These are phyloP conservation scores for Domatiomyces globalis DNA, from an alignment of 2,329 filamentous ascomycete genomes.

Conservation along the genomic window DNA sequence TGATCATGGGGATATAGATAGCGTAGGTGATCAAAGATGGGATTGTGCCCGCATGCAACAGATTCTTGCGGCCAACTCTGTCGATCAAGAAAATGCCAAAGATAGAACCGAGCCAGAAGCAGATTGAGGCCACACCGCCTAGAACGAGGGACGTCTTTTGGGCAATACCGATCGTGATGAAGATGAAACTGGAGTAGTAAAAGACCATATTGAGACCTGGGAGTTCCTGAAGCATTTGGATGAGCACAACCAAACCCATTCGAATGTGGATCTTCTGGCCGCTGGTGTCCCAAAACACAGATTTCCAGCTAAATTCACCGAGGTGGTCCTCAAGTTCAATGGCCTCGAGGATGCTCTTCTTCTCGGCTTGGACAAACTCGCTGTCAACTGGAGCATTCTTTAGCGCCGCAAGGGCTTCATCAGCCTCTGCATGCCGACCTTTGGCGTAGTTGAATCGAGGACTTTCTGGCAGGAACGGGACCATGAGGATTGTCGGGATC, in stretches of 20 bases:
- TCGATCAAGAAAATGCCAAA: conserved; percentile 47
- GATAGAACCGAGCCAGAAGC: conserved; percentile 6
- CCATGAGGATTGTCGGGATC: conserved; percentile 29
- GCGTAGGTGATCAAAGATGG: conserved; percentile 5
- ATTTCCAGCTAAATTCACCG: conserved; percentile 4
- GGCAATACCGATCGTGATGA: conserved; percentile 6
- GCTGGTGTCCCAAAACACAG: conserved; percentile 6
- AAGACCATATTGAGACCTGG: conserved; percentile 5
- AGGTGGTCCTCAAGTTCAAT: conserved; percentile 6
- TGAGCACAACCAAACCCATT: conserved; percentile 2
- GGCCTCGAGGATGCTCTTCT: conserved; percentile 4
- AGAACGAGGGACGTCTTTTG: conserved; percentile 1
- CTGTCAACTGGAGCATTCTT: conserved; percentile 21
- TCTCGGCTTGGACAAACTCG: conserved; percentile 6
- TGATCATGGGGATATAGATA: conserved; percentile 6
- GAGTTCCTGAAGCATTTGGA: conserved; percentile 7
- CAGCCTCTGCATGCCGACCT: conserved; percentile 31
- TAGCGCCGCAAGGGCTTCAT: conserved; percentile 35
- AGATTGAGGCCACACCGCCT: conserved; percentile 3
- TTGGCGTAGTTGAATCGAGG: conserved; percentile 34
- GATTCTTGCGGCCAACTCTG: conserved; percentile 44
- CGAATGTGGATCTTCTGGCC: conserved; percentile 7
- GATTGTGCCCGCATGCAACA: conserved; percentile 49
- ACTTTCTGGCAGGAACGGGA: conserved; percentile 34
- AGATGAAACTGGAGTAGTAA: conserved; percentile 6